phyloP scores from a whole-genome alignment of 2,329 filamentous ascomycete genomes.

The Phialocephala subalpina region DNA sequence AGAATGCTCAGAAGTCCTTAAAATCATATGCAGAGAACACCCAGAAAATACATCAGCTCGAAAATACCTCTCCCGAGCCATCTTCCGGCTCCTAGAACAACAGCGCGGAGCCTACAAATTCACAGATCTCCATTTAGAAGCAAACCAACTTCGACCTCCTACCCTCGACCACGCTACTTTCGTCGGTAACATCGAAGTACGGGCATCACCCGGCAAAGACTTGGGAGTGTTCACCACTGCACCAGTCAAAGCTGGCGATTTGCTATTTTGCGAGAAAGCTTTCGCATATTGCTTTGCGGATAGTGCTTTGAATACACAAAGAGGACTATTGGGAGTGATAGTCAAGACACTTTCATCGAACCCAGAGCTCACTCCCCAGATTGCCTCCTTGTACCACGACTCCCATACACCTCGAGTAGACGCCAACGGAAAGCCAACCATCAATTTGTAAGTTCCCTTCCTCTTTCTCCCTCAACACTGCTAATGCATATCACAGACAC shows the following conservation, averaged over 20 bases:
- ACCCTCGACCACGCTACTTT: conserved; percentile 31
- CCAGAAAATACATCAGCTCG: conserved; percentile 19
- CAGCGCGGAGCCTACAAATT: conserved; percentile 30
- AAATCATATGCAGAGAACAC: conserved; percentile 16
- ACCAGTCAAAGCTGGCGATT: conserved; percentile 26
- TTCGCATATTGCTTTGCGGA: conserved; percentile 26
- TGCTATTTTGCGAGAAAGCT: conserved; percentile 34
- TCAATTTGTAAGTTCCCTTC: conserved; percentile 27
- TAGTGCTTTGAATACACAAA: conserved; percentile 15
- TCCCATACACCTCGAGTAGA: conserved; percentile 16
- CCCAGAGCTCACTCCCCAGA: conserved; percentile 21
- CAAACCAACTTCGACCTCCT: conserved; percentile 18
- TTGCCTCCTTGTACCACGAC: conserved; percentile 24
- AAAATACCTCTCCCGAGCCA: conserved; percentile 14
- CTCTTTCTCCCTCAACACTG: not conserved
- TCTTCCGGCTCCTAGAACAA: conserved; percentile 26
- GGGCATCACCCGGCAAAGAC: conserved; percentile 15
- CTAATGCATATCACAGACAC: conserved; percentile 19
- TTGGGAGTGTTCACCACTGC: conserved; percentile 27
- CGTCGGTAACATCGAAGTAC: conserved; percentile 18
- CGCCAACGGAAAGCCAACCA: conserved; percentile 20
- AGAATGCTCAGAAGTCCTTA: conserved; percentile 21
- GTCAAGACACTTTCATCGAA: conserved; percentile 25
- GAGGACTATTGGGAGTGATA: conserved; percentile 19
- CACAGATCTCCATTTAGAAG: conserved; percentile 25